A percentile compares a stretch with the other conserved stretches of the same genome.
Conservation (phyloP, 495 filamentous ascomycete species). For the Xylaria scruposa region DNA sequence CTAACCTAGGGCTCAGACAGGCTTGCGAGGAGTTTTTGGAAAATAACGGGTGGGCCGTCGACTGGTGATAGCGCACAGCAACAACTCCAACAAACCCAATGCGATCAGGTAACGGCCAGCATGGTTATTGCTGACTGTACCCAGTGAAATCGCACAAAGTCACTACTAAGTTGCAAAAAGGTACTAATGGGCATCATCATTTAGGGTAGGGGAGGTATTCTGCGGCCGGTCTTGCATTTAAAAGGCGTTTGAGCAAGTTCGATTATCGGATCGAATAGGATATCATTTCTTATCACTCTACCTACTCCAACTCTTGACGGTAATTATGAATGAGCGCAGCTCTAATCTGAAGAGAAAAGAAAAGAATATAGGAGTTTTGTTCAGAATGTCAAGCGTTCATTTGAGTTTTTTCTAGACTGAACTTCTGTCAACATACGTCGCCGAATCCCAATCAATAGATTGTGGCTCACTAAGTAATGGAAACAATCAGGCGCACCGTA, state of each 20-base stretch:
- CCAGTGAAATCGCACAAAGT: neutral
- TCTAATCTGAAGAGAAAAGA: neutral
- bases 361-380: neutral
- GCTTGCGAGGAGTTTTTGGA: slow-evolving; percentile 85
- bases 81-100: neutral
- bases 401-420: neutral
- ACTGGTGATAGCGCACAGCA: slow-evolving; percentile 65
- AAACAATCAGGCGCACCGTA: too few species aligned
- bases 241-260: slow-evolving; percentile 19
- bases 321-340: neutral
- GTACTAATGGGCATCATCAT: neutral
- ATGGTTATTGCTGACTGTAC: too few species aligned
- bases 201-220: neutral
- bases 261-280: neutral
- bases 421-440: neutral
- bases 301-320: neutral
- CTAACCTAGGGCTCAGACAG: slow-evolving; percentile 82
- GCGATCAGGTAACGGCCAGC: neutral
- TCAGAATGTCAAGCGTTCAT: neutral
- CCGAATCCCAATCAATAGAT: neutral
- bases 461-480: too few species aligned
- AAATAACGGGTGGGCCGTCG: slow-evolving; percentile 91
- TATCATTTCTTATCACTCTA: slow-evolving; percentile 4
- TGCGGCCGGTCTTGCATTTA: slow-evolving; percentile 15
- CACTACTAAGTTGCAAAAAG: neutral